phyloP scores from a whole-genome alignment of 768 basidiomycete species.

The Naganishia vishniacii region DNA sequence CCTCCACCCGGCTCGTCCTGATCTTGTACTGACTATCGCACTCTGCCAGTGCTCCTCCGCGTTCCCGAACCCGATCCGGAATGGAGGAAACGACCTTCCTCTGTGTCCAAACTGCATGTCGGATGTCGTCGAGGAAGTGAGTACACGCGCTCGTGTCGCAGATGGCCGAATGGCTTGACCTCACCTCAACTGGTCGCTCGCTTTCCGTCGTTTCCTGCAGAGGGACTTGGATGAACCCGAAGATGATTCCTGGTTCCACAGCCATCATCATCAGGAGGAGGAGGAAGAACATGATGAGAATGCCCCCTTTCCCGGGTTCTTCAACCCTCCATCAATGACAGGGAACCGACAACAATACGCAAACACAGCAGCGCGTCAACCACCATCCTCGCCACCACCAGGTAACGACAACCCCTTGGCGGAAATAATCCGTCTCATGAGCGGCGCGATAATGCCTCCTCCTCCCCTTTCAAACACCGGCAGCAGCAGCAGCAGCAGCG shows the following conservation, averaged over 20 bases:
- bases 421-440: slow-evolving; percentile 1
- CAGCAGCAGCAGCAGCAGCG: not conserved
- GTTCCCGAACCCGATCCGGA: slow-evolving; percentile 16
- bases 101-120: slow-evolving; percentile 24
- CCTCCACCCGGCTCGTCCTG: too few species aligned
- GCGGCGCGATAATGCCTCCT: not conserved
- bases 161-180: too few species aligned
- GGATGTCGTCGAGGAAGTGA: slow-evolving; percentile 22
- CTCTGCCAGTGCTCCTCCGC: slow-evolving; percentile 14
- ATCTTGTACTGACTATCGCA: not conserved
- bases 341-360: slow-evolving; percentile 9
- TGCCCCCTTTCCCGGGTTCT: slow-evolving; percentile 17
- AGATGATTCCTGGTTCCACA: slow-evolving; percentile 7
- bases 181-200: too few species aligned
- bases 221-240: slow-evolving; percentile 16
- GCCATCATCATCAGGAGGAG: not conserved
- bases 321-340: slow-evolving; percentile 22
- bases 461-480: not conserved
- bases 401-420: not conserved
- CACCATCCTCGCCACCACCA: not conserved
- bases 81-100: slow-evolving; percentile 2
- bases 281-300: slow-evolving; percentile 2
- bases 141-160: too few species aligned
- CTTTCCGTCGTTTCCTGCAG: too few species aligned
- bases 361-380: too few species aligned